Base-by-base conservation (phyloP, 441 rosid genomes). In the Gossypium davidsonii region DNA sequence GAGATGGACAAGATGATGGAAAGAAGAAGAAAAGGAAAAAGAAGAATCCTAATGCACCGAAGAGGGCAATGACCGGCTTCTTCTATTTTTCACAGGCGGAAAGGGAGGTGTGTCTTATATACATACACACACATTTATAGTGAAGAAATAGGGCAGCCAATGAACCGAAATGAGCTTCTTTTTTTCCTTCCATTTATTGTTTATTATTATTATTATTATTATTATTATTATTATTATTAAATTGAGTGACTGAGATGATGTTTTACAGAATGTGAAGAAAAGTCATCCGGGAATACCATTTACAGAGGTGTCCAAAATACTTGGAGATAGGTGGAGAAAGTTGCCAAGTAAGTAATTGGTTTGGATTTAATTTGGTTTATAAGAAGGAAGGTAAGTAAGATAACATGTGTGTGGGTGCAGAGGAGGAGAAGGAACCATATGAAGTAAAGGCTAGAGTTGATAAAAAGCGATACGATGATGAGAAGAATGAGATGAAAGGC, bases 41-140 rank as follows among this genome's bases (percentile, higher is more conserved):
- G 89, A 95, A 95, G 81, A 98, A 95, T 86, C 99, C 99, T 6
- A 95, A 93, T 74, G 98, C 99, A 64, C 98, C 99, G n/a, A 93
- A 91, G 83, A 83, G 87, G 75, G 93, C 99, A 0, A 72, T 87
- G 88, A 79, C 93, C 71, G 92, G 91, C 77, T 95, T 82, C 85
- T 82, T 89, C 82, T 87, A 75, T 86, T 95, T 89, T 83, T 87
- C 91, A 15, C 91, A 88, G 73, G 82, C 75, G 81, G 98, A 95
- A 82, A 87, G 96, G 79, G 98, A 93, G 86, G 99, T 95, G 67
- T 66, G 88, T 79, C 31, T 31, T 31, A 4, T 31, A 4, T 28
- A 3, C 5, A 31, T 4, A 0, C 34, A 28, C 34, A 28, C 34
- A 31, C 34, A 31, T 31, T 31, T 31, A 31, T 31, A 31, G 6